Evolutionary conservation across 768 basidiomycete species (phyloP).

Genomic region (Stropharia rugosoannulata): DNA sequence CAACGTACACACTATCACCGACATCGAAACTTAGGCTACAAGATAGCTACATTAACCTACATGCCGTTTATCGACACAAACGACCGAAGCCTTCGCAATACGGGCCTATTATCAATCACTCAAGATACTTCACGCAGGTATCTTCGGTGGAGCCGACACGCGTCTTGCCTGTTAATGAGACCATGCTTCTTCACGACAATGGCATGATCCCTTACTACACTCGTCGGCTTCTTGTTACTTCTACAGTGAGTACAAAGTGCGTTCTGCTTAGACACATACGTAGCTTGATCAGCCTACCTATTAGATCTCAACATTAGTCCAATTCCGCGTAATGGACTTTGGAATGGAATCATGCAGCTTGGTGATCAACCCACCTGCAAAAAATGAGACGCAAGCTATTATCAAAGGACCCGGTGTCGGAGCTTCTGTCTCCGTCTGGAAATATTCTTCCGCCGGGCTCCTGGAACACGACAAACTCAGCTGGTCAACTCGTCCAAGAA

Average conservation of each 20-base stretch:
- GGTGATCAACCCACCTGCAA: slow-evolving; percentile 17
- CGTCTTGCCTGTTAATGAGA: not conserved
- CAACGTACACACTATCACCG: too few relatives aligned
- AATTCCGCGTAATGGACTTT: slow-evolving; percentile 28
- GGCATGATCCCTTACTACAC: slow-evolving; percentile 4
- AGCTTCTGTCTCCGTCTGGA: not conserved
- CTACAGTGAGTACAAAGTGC: not conserved
- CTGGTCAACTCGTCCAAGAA: slow-evolving; percentile 1
- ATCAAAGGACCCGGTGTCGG: not conserved
- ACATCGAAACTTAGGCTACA: not conserved
- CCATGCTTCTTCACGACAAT: slow-evolving; percentile 2
- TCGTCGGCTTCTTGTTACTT: slow-evolving; percentile 4
- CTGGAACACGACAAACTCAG: slow-evolving; percentile 2
- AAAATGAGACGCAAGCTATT: slow-evolving; percentile 5
- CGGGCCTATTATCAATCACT: slow-evolving; percentile 5
- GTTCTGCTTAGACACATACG: too few relatives aligned
- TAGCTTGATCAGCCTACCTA: not conserved
- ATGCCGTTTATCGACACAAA: not conserved
- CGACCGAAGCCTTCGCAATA: not conserved
- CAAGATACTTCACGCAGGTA: slow-evolving; percentile 3
- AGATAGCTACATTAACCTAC: not conserved
- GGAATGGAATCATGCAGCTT: slow-evolving; percentile 29
- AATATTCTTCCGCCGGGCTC: not conserved
- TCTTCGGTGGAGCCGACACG: not conserved
- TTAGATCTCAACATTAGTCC: slow-evolving; percentile 25